Evolutionary conservation across 805 yeast species (phyloP).

Genomic region (Candida tibetensis): DNA sequence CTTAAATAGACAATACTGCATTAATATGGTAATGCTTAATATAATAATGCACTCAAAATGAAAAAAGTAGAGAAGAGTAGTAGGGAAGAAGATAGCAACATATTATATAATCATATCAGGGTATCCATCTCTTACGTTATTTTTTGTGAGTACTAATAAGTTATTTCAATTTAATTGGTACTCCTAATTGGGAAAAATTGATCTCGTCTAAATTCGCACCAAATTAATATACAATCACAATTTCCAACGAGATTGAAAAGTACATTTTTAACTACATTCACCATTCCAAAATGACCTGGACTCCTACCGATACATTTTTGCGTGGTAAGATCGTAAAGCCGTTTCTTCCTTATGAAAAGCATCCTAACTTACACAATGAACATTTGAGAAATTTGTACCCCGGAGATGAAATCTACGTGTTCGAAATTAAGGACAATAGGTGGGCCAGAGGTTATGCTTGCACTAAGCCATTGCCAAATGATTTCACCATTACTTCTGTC

Average conservation of each 20-base stretch:
- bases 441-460: conserved; percentile 83
- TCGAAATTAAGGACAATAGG: conserved; percentile 56
- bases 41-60: too few species aligned
- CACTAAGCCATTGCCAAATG: conserved; percentile 67
- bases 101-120: too few species aligned
- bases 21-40: too few species aligned
- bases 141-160: too few species aligned
- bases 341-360: conserved; percentile 41
- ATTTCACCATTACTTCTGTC: conserved; percentile 59
- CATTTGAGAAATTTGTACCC: conserved; percentile 56
- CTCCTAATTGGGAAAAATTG: conserved; percentile 6
- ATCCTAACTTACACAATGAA: conserved; percentile 34
- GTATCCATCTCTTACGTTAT: too few species aligned
- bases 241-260: not conserved
- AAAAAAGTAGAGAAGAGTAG: too few species aligned
- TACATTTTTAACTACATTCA: conserved; percentile 1
- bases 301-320: conserved; percentile 34
- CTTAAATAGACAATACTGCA: not conserved
- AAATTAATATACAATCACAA: not conserved
- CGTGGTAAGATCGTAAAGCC: conserved; percentile 38
- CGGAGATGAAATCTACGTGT: conserved; percentile 75
- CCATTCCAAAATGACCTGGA: conserved; percentile 30
- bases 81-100: too few species aligned
- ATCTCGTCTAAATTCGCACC: conserved; percentile 5
- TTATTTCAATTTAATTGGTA: too few species aligned